These are phyloP conservation scores for Podospora didyma DNA, from an alignment of 495 filamentous ascomycete genomes.

Conservation along the genomic window DNA sequence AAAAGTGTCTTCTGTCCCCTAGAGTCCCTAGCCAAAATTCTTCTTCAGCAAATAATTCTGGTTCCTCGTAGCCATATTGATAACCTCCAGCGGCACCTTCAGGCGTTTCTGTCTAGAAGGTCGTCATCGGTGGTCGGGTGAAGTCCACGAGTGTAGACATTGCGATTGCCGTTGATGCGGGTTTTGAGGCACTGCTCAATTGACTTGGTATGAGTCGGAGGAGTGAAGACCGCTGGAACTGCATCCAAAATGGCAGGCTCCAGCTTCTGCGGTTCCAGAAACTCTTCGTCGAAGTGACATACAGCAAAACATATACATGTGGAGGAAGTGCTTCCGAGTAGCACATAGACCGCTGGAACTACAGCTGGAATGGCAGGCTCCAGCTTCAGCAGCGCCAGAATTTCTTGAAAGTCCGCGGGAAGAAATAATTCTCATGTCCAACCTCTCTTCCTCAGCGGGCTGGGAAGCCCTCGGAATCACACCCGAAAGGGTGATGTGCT, in stretches of 20 bases:
- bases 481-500: constrained; percentile 44
- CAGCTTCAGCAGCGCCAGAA: constrained; percentile 67
- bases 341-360: constrained; percentile 82
- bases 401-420: no score
- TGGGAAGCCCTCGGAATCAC: constrained; percentile 40
- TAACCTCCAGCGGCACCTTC: no score
- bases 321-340: no score
- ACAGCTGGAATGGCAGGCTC: constrained; percentile 80
- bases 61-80: no score
- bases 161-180: constrained; percentile 75
- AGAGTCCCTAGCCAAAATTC: no score
- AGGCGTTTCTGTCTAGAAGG: constrained; percentile 77
- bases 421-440: no score
- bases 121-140: constrained; percentile 93
- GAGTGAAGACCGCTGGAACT: constrained; percentile 79
- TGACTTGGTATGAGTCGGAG: constrained; percentile 68
- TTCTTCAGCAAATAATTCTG: no score
- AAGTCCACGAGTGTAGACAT: constrained; percentile 95
- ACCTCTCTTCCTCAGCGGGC: no score
- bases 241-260: constrained; percentile 81
- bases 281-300: constrained; percentile 60
- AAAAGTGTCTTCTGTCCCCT: no score
- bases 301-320: no score
- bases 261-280: constrained; percentile 66
- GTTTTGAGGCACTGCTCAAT: constrained; percentile 91